Evolutionary conservation across 768 basidiomycete species (phyloP).

Genomic region (Aureoboletus auriporus): DNA sequence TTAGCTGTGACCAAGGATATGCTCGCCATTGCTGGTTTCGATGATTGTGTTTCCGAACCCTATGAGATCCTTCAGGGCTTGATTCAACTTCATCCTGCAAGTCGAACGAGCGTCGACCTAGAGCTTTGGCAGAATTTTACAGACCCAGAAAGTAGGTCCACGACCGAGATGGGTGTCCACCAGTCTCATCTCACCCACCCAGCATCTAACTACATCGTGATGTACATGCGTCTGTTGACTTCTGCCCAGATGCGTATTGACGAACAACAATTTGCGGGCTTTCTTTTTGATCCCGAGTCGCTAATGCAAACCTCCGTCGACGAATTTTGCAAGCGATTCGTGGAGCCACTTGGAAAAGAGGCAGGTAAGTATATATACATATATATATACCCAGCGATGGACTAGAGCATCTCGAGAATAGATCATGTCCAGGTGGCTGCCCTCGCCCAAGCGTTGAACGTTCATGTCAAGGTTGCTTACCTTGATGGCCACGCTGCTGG

Average conservation of each 20-base stretch:
- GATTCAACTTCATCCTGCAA: conserved; percentile 39
- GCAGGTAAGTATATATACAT: conserved; percentile 46
- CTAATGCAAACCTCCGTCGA: conserved; percentile 51
- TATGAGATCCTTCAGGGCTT: conserved; percentile 58
- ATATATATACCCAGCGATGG: neutral
- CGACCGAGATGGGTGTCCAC: neutral
- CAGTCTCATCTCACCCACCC: neutral
- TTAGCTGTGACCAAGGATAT: conserved; percentile 48
- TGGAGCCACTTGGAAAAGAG: conserved; percentile 75
- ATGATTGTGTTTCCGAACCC: conserved; percentile 69
- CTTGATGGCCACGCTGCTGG: conserved; percentile 59
- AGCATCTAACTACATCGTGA: conserved; percentile 73
- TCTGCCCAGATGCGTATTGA: conserved; percentile 72
- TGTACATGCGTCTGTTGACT: conserved; percentile 78
- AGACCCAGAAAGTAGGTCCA: conserved; percentile 41
- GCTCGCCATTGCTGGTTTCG: conserved; percentile 58
- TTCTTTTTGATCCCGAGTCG: conserved; percentile 75
- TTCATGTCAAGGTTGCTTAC: conserved; percentile 75
- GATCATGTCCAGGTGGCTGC: conserved; percentile 85
- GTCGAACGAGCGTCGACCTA: conserved; percentile 30
- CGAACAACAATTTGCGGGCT: conserved; percentile 52
- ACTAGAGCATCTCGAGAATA: conserved; percentile 16
- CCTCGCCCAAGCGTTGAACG: conserved; percentile 58
- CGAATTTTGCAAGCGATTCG: conserved; percentile 72
- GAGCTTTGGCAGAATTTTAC: conserved; percentile 45